These are phyloP conservation scores for Begonia masoniana DNA, from an alignment of 306 rosid species.

Conservation along the genomic window DNA sequence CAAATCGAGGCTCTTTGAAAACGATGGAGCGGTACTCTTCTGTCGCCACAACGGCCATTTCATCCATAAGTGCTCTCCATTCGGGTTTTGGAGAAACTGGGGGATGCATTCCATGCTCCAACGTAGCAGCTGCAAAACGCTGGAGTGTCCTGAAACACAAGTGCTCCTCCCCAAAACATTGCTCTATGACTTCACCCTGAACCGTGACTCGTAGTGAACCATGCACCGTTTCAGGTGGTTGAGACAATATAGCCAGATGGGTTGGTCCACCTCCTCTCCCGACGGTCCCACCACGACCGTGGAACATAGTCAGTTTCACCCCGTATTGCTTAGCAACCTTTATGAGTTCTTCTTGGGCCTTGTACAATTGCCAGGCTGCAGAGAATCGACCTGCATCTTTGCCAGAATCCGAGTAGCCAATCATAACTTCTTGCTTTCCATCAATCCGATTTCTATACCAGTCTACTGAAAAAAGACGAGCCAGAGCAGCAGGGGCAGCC, in stretches of 20 bases:
- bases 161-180: slow-evolving; percentile 79
- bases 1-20: slow-evolving; percentile 75
- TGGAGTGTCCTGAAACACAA: slow-evolving; percentile 82
- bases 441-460: slow-evolving; percentile 61
- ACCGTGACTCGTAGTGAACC: slow-evolving; percentile 91
- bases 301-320: slow-evolving; percentile 84
- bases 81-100: slow-evolving; percentile 72
- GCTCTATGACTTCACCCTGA: slow-evolving; percentile 90
- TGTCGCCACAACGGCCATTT: slow-evolving; percentile 73
- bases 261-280: slow-evolving; percentile 96
- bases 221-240: slow-evolving; percentile 77
- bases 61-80: slow-evolving; percentile 75
- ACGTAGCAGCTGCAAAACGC: slow-evolving; percentile 80
- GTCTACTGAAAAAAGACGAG: slow-evolving; percentile 59
- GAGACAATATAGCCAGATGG: slow-evolving; percentile 88
- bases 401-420: slow-evolving; percentile 88
- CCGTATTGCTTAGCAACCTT: slow-evolving; percentile 70
- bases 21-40: slow-evolving; percentile 75
- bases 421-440: slow-evolving; percentile 95
- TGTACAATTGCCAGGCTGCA: slow-evolving; percentile 87
- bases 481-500: slow-evolving; percentile 80
- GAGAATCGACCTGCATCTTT: slow-evolving; percentile 89
- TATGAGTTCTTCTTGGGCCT: slow-evolving; percentile 87
- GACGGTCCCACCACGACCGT: slow-evolving; percentile 91
- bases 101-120: slow-evolving; percentile 71